phyloP scores from a whole-genome alignment of 805 yeast genomes.

The Sporopachydermia quercuum region DNA sequence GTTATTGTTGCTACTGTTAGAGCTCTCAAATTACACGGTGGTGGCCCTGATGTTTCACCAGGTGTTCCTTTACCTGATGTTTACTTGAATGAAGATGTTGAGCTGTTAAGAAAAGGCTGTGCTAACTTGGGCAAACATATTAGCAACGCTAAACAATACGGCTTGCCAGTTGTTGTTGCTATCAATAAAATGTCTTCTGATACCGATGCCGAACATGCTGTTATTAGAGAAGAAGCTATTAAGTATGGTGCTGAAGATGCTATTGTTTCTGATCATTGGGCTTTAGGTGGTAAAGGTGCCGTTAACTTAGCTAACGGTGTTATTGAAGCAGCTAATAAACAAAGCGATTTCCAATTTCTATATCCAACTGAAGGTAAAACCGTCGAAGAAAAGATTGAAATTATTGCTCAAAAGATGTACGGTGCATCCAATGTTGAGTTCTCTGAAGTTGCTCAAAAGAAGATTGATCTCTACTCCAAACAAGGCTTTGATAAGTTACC shows the following conservation, averaged over 20 bases:
- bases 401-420: slow-evolving; percentile 80
- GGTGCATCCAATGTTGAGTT: slow-evolving; percentile 82
- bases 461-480: slow-evolving; percentile 63
- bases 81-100: slow-evolving; percentile 70
- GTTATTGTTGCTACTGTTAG: slow-evolving; percentile 92
- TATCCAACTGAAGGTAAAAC: slow-evolving; percentile 51
- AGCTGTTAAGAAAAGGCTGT: slow-evolving; percentile 63
- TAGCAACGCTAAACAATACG: slow-evolving; percentile 66
- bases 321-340: slow-evolving; percentile 40
- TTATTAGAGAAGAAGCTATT: slow-evolving; percentile 65
- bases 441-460: slow-evolving; percentile 63
- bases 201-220: slow-evolving; percentile 62
- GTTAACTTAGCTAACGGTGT: slow-evolving; percentile 73
- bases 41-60: slow-evolving; percentile 93
- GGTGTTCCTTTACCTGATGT: slow-evolving; percentile 77
- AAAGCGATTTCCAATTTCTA: slow-evolving; percentile 39
- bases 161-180: slow-evolving; percentile 89
- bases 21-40: slow-evolving; percentile 95
- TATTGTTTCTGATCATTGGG: slow-evolving; percentile 87
- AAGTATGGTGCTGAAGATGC: slow-evolving; percentile 93
- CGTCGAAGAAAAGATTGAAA: slow-evolving; percentile 65
- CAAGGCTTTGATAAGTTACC: slow-evolving; percentile 91
- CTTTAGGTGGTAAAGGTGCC: slow-evolving; percentile 89
- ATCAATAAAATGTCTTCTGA: slow-evolving; percentile 81
- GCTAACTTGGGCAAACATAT: slow-evolving; percentile 86